phyloP scores from a whole-genome alignment of 441 rosid genomes.

The Eruca vesicaria region DNA sequence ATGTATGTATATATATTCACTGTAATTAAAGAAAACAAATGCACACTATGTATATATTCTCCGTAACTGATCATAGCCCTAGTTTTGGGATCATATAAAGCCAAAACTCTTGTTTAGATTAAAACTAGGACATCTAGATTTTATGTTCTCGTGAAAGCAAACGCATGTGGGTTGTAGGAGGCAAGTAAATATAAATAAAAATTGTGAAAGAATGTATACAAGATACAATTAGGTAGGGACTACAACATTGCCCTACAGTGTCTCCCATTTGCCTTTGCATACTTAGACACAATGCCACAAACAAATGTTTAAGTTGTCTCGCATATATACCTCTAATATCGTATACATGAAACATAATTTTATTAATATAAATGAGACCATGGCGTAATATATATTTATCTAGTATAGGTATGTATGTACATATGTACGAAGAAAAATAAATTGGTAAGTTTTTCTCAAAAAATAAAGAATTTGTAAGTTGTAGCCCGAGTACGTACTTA shows the following conservation, averaged over 20 bases:
- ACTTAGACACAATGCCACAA: constrained; percentile 28
- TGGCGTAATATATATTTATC: background rate
- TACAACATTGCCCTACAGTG: constrained; percentile 50
- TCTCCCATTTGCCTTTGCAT: no score
- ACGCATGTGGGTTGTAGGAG: constrained; percentile 51
- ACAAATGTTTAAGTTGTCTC: constrained; percentile 13
- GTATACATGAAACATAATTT: background rate
- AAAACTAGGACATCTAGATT: constrained; percentile 16
- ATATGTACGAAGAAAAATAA: constrained; percentile 21
- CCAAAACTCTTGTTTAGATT: constrained; percentile 17
- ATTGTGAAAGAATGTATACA: constrained; percentile 25
- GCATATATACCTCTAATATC: constrained; percentile 16
- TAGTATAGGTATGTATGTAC: background rate
- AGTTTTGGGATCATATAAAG: background rate
- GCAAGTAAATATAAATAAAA: constrained; percentile 15
- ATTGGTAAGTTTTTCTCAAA: no score
- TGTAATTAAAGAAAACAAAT: background rate
- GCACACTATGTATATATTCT: background rate
- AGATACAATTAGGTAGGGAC: constrained; percentile 27
- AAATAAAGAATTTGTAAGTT: constrained; percentile 19
- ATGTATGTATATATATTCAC: background rate
- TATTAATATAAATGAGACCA: background rate
- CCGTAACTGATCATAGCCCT: background rate
- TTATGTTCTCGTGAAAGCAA: constrained; percentile 32
- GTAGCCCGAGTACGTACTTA: constrained; percentile 27